Conservation (phyloP, 2,329 filamentous ascomycete genomes). For the Aspergillus spinulosporus region DNA sequence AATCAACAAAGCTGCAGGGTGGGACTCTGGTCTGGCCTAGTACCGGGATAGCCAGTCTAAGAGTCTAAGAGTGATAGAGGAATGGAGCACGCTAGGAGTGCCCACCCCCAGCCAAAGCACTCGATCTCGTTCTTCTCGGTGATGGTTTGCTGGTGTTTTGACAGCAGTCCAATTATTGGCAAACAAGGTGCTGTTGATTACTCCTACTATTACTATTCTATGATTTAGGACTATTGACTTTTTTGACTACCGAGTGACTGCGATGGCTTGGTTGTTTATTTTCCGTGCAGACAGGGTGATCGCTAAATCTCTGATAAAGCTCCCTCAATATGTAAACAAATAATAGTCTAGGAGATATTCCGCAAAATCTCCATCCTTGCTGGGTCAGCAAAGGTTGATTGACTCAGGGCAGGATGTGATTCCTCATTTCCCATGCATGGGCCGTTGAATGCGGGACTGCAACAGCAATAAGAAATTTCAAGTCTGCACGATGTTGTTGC, state of each 20-base stretch:
- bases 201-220: too few species aligned
- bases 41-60: not conserved
- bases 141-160: not conserved
- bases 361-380: not conserved
- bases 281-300: not conserved
- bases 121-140: conserved; percentile 9
- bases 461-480: not conserved
- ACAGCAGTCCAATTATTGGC: conserved; percentile 1
- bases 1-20: conserved; percentile 23
- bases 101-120: conserved; percentile 20
- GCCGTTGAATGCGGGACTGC: not conserved
- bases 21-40: conserved; percentile 16
- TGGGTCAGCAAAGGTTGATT: conserved; percentile 1
- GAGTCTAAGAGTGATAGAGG: conserved; percentile 12
- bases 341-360: not conserved
- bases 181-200: conserved; percentile 1
- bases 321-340: conserved; percentile 4
- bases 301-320: not conserved
- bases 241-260: not conserved
- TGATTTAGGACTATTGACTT: not conserved
- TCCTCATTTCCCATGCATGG: conserved; percentile 4
- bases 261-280: not conserved
- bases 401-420: conserved; percentile 3
- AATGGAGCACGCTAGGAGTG: conserved; percentile 27
- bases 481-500: conserved; percentile 13